Percentiles rank a stretch among this genome's conserved stretches.
Evolutionary conservation across 495 filamentous ascomycete species (phyloP).

Genomic region (Aspergillus steynii): DNA sequence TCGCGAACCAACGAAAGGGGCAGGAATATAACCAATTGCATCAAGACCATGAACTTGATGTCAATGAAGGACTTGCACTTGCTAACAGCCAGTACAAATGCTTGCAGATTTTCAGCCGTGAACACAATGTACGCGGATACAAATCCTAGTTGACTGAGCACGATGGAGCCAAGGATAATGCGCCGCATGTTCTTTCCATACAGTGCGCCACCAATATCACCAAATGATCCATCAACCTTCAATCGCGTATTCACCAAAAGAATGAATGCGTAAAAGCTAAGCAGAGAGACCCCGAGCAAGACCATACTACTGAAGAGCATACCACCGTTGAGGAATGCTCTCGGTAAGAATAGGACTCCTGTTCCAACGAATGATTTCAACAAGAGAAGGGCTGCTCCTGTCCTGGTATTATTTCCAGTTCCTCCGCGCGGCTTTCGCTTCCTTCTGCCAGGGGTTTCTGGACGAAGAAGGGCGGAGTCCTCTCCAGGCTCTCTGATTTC

Average conservation of each 20-base stretch:
- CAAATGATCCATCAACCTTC: conserved; percentile 84
- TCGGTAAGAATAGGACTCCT: conserved; percentile 92
- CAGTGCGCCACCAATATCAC: conserved; percentile 91
- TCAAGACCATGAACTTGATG: conserved; percentile 84
- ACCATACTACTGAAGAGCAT: conserved; percentile 96
- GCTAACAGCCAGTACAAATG: conserved; percentile 83
- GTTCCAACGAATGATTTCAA: conserved; percentile 98
- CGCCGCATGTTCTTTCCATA: conserved; percentile 87
- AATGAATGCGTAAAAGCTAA: conserved; percentile 97
- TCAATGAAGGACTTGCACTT: conserved; percentile 78
- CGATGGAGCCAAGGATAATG: conserved; percentile 85
- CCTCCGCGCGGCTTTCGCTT: conserved; percentile 69
- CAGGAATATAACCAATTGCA: conserved; percentile 92
- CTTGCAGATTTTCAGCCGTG: conserved; percentile 91
- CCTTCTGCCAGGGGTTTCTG: conserved; percentile 60
- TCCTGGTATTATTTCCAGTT: conserved; percentile 69
- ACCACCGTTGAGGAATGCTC: conserved; percentile 91
- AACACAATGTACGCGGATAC: conserved; percentile 98
- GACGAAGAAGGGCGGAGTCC: conserved; percentile 75
- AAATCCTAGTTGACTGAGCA: conserved; percentile 92
- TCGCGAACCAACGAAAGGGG: conserved; percentile 91
- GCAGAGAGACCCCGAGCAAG: conserved; percentile 73
- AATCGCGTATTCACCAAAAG: conserved; percentile 84
- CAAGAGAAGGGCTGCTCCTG: conserved; percentile 75
- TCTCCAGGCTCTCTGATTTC: conserved; percentile 76